Base-by-base conservation (phyloP, 805 yeast genomes). In the Wickerhamiella australiensis region DNA sequence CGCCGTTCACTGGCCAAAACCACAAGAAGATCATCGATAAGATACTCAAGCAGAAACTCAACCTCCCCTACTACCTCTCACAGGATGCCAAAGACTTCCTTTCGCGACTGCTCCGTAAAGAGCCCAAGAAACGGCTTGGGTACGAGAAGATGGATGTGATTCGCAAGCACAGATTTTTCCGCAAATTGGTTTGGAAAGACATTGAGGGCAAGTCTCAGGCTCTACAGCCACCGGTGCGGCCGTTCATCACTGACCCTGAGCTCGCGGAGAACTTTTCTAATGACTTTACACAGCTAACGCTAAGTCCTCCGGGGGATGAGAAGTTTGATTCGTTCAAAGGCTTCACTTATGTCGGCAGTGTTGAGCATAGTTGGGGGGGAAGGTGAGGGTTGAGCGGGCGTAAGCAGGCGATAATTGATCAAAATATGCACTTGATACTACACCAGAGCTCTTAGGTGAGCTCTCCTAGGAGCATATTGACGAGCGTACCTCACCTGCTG, bases 1-100 rank as follows among this genome's bases (percentile, higher is more conserved):
- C 96, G 0, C 95, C 95, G 1, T 85, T 84, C 64, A 82, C 92
- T 0, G 96, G 95, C 2, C 80, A 75, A 49, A 83, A 82, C 58
- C 81, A 82, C 59, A 80, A 82, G 61, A 75, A 74, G 42, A 83
- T 86, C 26, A 73, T 82, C 67, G 85, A 82, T 54, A 86, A 85
- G 62, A 80, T 86, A 26, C 69, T 76, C 40, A 73, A 80, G 48
- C 66, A 74, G 20, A 83, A 85, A 54, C 67, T 80, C 33, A 76
- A 72, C 50, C 68, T 80, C 38, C 95, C 95, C 0, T 82, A 76
- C 59, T 86, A 85, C 60, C 67, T 87, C 29, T 77, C 92, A 3
- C 75, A 73, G 22, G 94, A 85, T 48, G 88, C 92, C 52, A 84
- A 82, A 61, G 95, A 86, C 56, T 65, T 86, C 42, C 64, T 86